phyloP scores from a whole-genome alignment of 257 asterid species.

The Misopates orontium region DNA sequence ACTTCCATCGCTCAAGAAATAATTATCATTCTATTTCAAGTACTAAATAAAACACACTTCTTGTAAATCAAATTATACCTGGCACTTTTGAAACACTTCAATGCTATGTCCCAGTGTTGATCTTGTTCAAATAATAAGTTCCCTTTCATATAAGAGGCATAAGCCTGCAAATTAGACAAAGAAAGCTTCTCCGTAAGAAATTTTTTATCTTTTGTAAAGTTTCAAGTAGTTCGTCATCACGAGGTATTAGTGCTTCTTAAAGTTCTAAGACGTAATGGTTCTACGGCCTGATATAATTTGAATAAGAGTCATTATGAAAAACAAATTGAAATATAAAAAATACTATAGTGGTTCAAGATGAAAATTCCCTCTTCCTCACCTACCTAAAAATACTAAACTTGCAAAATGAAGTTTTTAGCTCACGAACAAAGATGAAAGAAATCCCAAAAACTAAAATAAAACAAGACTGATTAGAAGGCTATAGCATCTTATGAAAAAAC shows the following conservation, averaged over 20 bases:
- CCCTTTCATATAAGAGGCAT: slow-evolving; percentile 95
- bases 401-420: neutral
- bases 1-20: slow-evolving; percentile 19
- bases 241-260: neutral
- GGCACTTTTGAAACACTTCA: slow-evolving; percentile 88
- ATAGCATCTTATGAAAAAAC: no score
- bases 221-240: slow-evolving; percentile 15
- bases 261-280: neutral
- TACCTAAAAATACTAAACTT: neutral
- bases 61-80: slow-evolving; percentile 49
- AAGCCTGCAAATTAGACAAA: slow-evolving; percentile 59
- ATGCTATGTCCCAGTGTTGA: slow-evolving; percentile 86
- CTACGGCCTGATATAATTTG: slow-evolving; percentile 5
- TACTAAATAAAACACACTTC: neutral
- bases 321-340: neutral
- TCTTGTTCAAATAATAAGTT: slow-evolving; percentile 89
- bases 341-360: neutral
- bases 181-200: slow-evolving; percentile 23
- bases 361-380: slow-evolving; percentile 10
- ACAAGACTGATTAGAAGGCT: neutral
- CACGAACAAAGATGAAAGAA: neutral
- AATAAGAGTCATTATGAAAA: neutral
- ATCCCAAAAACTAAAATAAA: neutral
- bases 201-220: neutral
- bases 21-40: slow-evolving; percentile 15